Conservation (phyloP, 768 basidiomycete genomes). For the Russula earlei region DNA sequence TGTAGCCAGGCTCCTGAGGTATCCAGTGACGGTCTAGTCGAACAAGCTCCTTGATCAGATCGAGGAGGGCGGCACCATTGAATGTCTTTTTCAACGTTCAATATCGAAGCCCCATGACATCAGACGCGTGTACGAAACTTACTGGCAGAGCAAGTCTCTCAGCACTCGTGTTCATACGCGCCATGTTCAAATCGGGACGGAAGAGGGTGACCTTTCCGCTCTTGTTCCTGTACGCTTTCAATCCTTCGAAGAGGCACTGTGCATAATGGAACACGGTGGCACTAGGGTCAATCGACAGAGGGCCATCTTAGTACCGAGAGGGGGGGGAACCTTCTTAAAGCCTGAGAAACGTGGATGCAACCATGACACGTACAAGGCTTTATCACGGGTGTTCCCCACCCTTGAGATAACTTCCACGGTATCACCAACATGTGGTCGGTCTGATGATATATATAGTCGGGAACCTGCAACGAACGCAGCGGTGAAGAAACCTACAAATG, state of each 20-base stretch:
- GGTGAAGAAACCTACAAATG: conserved; percentile 4
- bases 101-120: background rate
- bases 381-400: conserved; percentile 39
- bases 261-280: conserved; percentile 48
- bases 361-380: conserved; percentile 30
- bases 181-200: conserved; percentile 47
- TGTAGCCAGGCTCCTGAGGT: conserved; percentile 38
- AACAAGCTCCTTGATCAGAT: conserved; percentile 40
- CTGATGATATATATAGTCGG: background rate
- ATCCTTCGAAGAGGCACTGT: conserved; percentile 39
- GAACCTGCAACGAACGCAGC: background rate
- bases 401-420: conserved; percentile 31
- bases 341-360: background rate
- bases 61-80: conserved; percentile 32
- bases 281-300: conserved; percentile 40
- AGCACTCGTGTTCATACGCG: conserved; percentile 40
- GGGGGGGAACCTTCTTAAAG: background rate
- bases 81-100: conserved; percentile 27
- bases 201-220: conserved; percentile 38
- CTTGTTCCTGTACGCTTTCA: conserved; percentile 42
- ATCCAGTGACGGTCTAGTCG: conserved; percentile 41
- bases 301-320: conserved; percentile 29
- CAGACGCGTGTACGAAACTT: background rate
- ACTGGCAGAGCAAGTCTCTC: conserved; percentile 31
- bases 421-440: conserved; percentile 35